A percentile compares a stretch with the other conserved stretches of the same genome.
Evolutionary conservation across 148 eudicot genomes (phyloP).

Genomic region (Euryodendron excelsum): DNA sequence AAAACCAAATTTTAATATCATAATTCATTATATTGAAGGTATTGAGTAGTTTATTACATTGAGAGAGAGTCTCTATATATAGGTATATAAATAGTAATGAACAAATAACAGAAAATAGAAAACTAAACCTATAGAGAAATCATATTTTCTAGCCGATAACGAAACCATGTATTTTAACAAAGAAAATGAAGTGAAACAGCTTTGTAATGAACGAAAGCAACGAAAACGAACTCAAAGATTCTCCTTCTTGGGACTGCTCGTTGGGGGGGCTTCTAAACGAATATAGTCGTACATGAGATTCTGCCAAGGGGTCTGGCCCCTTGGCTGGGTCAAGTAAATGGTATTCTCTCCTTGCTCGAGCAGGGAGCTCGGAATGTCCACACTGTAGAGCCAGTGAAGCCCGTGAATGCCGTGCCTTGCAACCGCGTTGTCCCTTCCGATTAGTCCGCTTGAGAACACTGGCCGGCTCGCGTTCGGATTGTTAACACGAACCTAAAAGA

Average conservation of each 20-base stretch:
- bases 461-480: constrained; percentile 50
- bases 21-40: too few relatives aligned
- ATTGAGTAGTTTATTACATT: too few relatives aligned
- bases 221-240: not conserved
- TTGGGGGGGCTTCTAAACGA: constrained; percentile 60
- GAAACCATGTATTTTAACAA: too few relatives aligned
- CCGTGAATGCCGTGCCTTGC: constrained; percentile 71
- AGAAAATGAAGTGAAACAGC: too few relatives aligned
- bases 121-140: too few relatives aligned
- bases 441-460: constrained; percentile 46
- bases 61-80: too few relatives aligned
- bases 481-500: constrained; percentile 47
- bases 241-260: not conserved
- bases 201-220: too few relatives aligned
- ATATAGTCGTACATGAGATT: constrained; percentile 65
- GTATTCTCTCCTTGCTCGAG: constrained; percentile 45
- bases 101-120: too few relatives aligned
- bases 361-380: constrained; percentile 42
- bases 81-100: too few relatives aligned
- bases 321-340: constrained; percentile 49
- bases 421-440: constrained; percentile 59
- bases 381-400: constrained; percentile 49
- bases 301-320: constrained; percentile 57
- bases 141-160: too few relatives aligned
- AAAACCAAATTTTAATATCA: too few relatives aligned